Conservation (phyloP, 495 filamentous ascomycete species). For the Podospora appendiculata region DNA sequence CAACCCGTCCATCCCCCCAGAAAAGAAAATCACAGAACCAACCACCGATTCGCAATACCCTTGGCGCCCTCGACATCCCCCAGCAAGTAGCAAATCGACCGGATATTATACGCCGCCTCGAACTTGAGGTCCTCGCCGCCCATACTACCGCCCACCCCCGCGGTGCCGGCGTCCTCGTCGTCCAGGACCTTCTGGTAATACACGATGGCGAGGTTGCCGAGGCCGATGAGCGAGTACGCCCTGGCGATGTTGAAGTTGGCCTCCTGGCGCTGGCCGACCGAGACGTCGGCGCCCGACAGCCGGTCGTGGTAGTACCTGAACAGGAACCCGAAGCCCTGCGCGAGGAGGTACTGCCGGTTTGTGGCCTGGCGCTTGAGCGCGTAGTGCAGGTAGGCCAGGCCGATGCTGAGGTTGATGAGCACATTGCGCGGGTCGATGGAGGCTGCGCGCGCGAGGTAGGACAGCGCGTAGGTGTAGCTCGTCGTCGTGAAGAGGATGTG, state of each 20-base stretch:
- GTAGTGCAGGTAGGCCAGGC: conserved; percentile 73
- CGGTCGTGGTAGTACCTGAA: conserved; percentile 63
- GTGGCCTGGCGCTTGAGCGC: conserved; percentile 81
- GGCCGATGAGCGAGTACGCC: conserved; percentile 71
- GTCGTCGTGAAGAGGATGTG: conserved; percentile 75
- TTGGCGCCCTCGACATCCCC: conserved; percentile 24
- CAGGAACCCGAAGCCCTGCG: conserved; percentile 78
- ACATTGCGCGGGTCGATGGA: conserved; percentile 69
- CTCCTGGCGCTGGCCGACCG: conserved; percentile 54
- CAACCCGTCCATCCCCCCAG: too few relatives aligned
- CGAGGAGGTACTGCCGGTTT: conserved; percentile 77
- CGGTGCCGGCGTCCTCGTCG: conserved; percentile 9
- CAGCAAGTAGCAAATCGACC: conserved; percentile 34
- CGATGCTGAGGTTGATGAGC: conserved; percentile 64
- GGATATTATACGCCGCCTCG: conserved; percentile 73
- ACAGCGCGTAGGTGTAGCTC: conserved; percentile 74
- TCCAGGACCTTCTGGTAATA: conserved; percentile 52
- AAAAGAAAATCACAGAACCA: conserved; percentile 12
- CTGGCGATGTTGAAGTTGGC: conserved; percentile 85
- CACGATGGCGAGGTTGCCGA: conserved; percentile 67
- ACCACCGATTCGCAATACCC: conserved; percentile 17
- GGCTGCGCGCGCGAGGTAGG: conserved; percentile 83
- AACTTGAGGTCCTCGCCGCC: conserved; percentile 53
- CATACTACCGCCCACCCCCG: neutral
- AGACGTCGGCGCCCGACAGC: conserved; percentile 9